Percentiles rank a stretch among this genome's conserved stretches.
Evolutionary conservation across 371 early-diverging fungal species (phyloP).

Genomic region (Mucor piriformis): DNA sequence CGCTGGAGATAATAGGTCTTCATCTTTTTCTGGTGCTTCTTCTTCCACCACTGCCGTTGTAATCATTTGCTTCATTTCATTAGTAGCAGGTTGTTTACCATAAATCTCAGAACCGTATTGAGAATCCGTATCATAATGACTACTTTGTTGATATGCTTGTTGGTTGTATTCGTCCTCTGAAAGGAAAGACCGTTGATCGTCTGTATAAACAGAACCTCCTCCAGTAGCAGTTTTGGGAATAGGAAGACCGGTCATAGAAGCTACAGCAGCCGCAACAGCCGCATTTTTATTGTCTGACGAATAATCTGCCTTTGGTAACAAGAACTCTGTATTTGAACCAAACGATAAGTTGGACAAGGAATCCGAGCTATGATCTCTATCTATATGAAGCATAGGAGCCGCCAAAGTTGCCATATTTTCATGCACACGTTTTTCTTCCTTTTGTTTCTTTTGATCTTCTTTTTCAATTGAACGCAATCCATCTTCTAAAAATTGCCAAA

Average conservation of each 20-base stretch:
- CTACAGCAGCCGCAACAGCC: constrained; percentile 13
- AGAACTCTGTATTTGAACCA: constrained; percentile 40
- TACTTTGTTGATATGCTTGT: constrained; percentile 3
- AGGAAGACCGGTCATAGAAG: constrained; percentile 25
- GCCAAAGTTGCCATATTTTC: constrained; percentile 23
- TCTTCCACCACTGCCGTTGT: constrained; percentile 25
- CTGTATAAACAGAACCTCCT: constrained; percentile 39
- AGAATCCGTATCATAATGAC: constrained; percentile 27
- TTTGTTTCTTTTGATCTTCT: constrained; percentile 34
- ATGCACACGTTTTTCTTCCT: constrained; percentile 30
- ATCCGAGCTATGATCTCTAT: constrained; percentile 35
- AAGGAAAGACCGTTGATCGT: constrained; percentile 66
- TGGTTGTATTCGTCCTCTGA: constrained; percentile 48
- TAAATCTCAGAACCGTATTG: constrained; percentile 26
- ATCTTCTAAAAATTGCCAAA: constrained; percentile 71
- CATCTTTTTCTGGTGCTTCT: constrained; percentile 21
- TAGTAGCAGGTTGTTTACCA: neutral
- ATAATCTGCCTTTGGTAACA: constrained; percentile 15
- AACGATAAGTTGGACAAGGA: constrained; percentile 37
- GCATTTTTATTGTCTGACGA: constrained; percentile 2
- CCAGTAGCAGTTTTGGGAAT: constrained; percentile 17
- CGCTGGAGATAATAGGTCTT: constrained; percentile 38
- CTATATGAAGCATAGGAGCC: constrained; percentile 21
- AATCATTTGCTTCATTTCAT: constrained; percentile 31
- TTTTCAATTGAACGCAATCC: constrained; percentile 43